phyloP scores from a whole-genome alignment of 768 basidiomycete genomes.

The Megacollybia marginata region DNA sequence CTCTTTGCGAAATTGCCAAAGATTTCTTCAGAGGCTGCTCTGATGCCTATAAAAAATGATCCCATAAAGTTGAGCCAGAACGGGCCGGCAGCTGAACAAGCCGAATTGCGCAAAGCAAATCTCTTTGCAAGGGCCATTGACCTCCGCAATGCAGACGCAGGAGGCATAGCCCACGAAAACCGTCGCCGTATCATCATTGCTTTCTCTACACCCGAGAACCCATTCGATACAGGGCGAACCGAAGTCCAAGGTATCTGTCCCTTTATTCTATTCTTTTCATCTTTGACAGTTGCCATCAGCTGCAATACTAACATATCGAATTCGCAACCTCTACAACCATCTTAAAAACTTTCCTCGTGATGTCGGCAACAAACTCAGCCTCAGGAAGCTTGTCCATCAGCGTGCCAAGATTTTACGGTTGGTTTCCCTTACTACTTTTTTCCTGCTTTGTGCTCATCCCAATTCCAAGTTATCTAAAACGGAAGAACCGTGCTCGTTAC shows the following conservation, averaged over 20 bases:
- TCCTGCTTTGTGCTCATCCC: too few species aligned
- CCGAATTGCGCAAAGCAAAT: slow-evolving; percentile 40
- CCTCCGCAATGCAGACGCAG: slow-evolving; percentile 80
- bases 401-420: slow-evolving; percentile 63
- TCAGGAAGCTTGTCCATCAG: slow-evolving; percentile 74
- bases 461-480: slow-evolving; percentile 55
- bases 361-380: slow-evolving; percentile 65
- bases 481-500: slow-evolving; percentile 60
- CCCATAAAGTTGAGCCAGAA: slow-evolving; percentile 11
- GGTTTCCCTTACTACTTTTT: too few species aligned
- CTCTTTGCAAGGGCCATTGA: slow-evolving; percentile 68
- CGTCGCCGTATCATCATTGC: slow-evolving; percentile 66
- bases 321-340: slow-evolving; percentile 78
- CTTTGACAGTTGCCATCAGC: slow-evolving; percentile 35
- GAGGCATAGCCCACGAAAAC: slow-evolving; percentile 85
- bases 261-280: slow-evolving; percentile 1
- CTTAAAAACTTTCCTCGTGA: slow-evolving; percentile 64
- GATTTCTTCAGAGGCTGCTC: slow-evolving; percentile 31
- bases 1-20: slow-evolving; percentile 64
- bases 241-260: slow-evolving; percentile 81
- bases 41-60: slow-evolving; percentile 4
- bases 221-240: slow-evolving; percentile 71
- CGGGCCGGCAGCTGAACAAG: slow-evolving; percentile 17
- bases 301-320: slow-evolving; percentile 79
- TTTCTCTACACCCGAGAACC: slow-evolving; percentile 67